These are phyloP conservation scores for Syzygium jambos DNA, from an alignment of 345 rosid genomes.

Conservation along the genomic window DNA sequence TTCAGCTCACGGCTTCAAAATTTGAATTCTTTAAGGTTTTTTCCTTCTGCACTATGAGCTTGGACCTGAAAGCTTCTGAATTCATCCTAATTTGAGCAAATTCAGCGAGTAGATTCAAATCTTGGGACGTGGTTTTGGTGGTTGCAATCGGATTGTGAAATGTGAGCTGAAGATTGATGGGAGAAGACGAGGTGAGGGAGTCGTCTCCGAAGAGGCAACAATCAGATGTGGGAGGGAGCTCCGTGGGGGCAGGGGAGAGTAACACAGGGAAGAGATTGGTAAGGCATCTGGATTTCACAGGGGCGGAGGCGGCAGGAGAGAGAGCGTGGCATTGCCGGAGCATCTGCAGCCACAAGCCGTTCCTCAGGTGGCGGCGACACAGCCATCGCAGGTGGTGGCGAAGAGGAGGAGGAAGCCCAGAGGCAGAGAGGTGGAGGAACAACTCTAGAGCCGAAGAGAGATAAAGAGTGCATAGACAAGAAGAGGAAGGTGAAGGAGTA, in stretches of 20 bases:
- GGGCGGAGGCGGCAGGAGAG: neutral
- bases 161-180: slow-evolving; percentile 32
- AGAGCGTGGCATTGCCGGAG: slow-evolving; percentile 35
- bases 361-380: slow-evolving; percentile 3
- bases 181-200: slow-evolving; percentile 40
- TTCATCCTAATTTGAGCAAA: neutral
- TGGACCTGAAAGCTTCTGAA: neutral
- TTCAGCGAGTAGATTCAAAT: neutral
- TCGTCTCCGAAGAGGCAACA: slow-evolving; percentile 40
- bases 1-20: too few relatives aligned
- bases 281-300: slow-evolving; percentile 69
- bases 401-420: too few relatives aligned
- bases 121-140: neutral
- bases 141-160: neutral
- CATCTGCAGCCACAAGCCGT: slow-evolving; percentile 29
- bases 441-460: too few relatives aligned
- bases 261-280: slow-evolving; percentile 59
- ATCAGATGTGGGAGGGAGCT: slow-evolving; percentile 19
- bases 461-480: too few relatives aligned
- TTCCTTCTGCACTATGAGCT: neutral
- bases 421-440: too few relatives aligned
- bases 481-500: too few relatives aligned
- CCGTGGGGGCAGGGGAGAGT: slow-evolving; percentile 4
- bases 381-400: neutral
- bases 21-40: neutral